A percentile compares a stretch with the other conserved stretches of the same genome.
These are phyloP conservation scores for Aspergillus olivimuriae DNA, from an alignment of 495 filamentous ascomycete genomes.

Conservation along the genomic window DNA sequence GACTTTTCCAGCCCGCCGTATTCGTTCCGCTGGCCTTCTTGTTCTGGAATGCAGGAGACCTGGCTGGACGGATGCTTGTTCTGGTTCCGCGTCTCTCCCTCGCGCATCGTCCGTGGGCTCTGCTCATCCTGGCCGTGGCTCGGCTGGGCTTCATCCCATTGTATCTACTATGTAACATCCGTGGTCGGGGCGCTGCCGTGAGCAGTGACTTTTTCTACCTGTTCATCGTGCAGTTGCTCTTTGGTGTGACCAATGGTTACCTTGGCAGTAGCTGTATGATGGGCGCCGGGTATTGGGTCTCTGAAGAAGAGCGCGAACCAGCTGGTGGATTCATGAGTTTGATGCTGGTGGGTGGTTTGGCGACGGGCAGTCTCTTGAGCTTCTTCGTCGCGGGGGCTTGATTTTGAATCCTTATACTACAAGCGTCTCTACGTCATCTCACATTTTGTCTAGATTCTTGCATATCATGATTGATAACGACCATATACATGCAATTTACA, in stretches of 20 bases:
- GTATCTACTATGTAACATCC: slow-evolving; percentile 83
- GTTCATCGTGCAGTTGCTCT: slow-evolving; percentile 71
- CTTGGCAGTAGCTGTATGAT: slow-evolving; percentile 85
- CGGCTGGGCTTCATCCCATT: slow-evolving; percentile 72
- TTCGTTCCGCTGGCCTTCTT: slow-evolving; percentile 92
- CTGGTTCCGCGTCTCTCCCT: slow-evolving; percentile 56
- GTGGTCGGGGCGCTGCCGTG: slow-evolving; percentile 60
- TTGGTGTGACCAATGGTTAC: slow-evolving; percentile 82
- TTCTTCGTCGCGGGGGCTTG: slow-evolving; percentile 57
- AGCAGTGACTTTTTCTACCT: slow-evolving; percentile 84
- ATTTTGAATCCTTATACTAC: not conserved
- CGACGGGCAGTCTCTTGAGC: slow-evolving; percentile 80
- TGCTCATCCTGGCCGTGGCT: slow-evolving; percentile 58
- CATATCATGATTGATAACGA: no score
- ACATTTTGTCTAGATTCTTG: no score
- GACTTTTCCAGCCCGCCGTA: slow-evolving; percentile 61
- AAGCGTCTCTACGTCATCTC: no score
- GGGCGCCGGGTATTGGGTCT: slow-evolving; percentile 72
- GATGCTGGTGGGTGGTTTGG: slow-evolving; percentile 75
- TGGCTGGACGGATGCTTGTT: slow-evolving; percentile 67
- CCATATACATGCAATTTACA: no score
- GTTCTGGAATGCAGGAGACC: slow-evolving; percentile 89
- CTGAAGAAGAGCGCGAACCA: slow-evolving; percentile 72
- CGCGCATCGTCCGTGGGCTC: slow-evolving; percentile 49
- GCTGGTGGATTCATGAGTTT: slow-evolving; percentile 92